Conservation (phyloP, 495 filamentous ascomycete species). For the Tuber indicum region DNA sequence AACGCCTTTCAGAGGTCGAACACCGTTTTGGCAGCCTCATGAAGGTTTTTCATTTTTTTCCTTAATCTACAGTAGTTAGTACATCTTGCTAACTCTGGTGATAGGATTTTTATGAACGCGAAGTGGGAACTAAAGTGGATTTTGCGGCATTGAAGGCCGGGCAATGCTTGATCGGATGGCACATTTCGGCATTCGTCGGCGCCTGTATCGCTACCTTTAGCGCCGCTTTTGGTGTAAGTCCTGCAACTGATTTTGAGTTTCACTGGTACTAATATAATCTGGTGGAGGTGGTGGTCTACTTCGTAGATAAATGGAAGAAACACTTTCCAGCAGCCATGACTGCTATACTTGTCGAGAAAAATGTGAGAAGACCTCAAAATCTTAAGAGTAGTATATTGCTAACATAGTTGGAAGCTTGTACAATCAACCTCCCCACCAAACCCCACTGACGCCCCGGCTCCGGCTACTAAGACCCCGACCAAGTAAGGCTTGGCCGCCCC, state of each 20-base stretch:
- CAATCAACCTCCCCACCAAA: not conserved
- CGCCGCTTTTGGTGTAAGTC: not conserved
- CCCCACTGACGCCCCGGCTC: not conserved
- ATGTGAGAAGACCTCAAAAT: not conserved
- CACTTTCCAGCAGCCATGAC: not conserved
- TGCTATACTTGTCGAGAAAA: not conserved
- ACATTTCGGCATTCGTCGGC: not conserved
- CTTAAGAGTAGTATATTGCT: not conserved
- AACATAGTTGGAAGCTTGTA: not conserved
- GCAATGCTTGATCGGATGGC: not conserved
- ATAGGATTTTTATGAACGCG: not conserved
- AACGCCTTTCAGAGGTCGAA: not conserved
- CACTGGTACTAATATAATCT: not conserved
- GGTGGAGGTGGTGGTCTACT: not conserved
- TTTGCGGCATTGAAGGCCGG: not conserved
- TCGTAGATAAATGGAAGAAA: not conserved
- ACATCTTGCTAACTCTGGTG: not conserved
- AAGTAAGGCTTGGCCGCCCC: no score
- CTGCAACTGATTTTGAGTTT: not conserved
- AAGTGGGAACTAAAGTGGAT: not conserved
- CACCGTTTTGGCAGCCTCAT: not conserved
- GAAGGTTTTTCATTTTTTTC: not conserved
- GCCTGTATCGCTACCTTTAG: not conserved
- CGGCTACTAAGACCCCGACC: no score
- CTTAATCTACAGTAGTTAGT: not conserved